Percentiles rank a stretch among this genome's conserved stretches.
Evolutionary conservation across 345 rosid species (phyloP).

Genomic region (Eucalyptus caleyi): DNA sequence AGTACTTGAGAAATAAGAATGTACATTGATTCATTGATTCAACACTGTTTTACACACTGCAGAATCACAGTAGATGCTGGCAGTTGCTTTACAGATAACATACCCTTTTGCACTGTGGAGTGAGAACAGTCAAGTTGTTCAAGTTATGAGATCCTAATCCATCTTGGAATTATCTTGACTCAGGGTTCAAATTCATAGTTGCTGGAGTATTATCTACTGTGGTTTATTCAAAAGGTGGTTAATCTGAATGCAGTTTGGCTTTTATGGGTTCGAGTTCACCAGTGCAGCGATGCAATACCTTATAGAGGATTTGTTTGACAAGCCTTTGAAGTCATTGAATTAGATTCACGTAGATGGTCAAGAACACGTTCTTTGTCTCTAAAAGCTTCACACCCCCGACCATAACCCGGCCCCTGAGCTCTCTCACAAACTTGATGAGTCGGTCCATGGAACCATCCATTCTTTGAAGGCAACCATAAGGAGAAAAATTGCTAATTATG

Average conservation of each 20-base stretch:
- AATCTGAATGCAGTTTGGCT: neutral
- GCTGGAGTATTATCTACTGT: neutral
- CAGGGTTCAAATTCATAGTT: neutral
- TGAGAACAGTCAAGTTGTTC: neutral
- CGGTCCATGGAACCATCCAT: neutral
- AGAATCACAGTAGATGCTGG: neutral
- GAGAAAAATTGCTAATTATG: neutral
- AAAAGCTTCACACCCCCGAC: neutral
- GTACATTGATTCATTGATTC: neutral
- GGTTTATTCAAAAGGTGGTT: neutral
- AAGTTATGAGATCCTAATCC: neutral
- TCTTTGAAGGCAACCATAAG: neutral
- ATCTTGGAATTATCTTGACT: neutral
- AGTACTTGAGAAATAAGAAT: neutral
- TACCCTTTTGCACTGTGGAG: neutral
- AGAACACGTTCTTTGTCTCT: neutral
- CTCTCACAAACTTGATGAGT: neutral
- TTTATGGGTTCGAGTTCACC: neutral
- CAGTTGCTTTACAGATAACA: neutral
- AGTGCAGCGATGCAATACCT: neutral
- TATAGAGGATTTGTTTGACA: neutral
- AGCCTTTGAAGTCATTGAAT: neutral
- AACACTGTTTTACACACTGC: neutral
- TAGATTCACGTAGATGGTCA: neutral
- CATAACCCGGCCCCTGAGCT: neutral